A percentile compares a stretch with the other conserved stretches of the same genome.
phyloP scores from a whole-genome alignment of 441 rosid genomes.

The Gossypium schwendimanii region DNA sequence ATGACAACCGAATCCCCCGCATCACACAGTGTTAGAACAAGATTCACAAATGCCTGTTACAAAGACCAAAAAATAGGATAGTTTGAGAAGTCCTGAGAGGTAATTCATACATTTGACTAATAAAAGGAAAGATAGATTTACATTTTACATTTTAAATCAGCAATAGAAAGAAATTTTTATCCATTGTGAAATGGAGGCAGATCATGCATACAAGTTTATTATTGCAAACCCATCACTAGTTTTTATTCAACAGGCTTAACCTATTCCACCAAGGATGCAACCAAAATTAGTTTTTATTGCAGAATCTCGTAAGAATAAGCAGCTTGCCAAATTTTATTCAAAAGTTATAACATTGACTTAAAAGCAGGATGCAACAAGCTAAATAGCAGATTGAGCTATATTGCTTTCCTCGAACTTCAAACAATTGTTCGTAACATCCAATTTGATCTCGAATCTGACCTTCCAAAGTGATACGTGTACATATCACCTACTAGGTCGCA shows the following conservation, averaged over 20 bases:
- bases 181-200: not conserved
- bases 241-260: too few species aligned
- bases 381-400: too few species aligned
- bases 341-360: too few species aligned
- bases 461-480: not conserved
- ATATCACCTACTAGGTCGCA: not conserved
- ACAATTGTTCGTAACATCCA: too few species aligned
- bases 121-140: conserved; percentile 3
- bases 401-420: too few species aligned
- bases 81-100: conserved; percentile 8
- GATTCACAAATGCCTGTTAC: conserved; percentile 88
- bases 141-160: conserved; percentile 10
- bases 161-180: not conserved
- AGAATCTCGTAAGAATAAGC: not conserved
- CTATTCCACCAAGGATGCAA: too few species aligned
- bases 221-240: too few species aligned
- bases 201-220: conserved; percentile 1
- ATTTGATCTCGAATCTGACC: too few species aligned
- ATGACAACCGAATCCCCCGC: conserved; percentile 84
- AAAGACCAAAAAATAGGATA: conserved; percentile 9
- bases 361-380: too few species aligned
- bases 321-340: not conserved
- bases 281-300: too few species aligned
- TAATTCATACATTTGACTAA: not conserved
- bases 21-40: conserved; percentile 84